Evolutionary conservation across 306 rosid species (phyloP).

Genomic region (Mucuna pruriens): DNA sequence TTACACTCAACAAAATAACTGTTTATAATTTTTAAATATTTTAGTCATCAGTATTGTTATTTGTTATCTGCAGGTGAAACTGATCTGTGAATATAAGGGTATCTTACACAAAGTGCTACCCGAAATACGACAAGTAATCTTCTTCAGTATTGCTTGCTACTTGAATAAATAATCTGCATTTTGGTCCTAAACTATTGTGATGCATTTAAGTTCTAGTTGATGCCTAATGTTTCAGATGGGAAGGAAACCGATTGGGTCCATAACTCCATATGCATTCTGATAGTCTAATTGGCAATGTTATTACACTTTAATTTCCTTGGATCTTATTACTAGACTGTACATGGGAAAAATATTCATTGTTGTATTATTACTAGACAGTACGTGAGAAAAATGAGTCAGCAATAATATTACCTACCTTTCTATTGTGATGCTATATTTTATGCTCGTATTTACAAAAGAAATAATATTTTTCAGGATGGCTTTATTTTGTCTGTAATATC

Average conservation of each 20-base stretch:
- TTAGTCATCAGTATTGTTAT: slow-evolving; percentile 20
- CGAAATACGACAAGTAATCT: slow-evolving; percentile 73
- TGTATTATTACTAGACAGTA: neutral
- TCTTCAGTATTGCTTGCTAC: slow-evolving; percentile 22
- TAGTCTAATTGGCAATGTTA: slow-evolving; percentile 7
- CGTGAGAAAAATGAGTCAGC: neutral
- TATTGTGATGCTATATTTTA: slow-evolving; percentile 14
- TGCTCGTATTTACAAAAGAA: neutral
- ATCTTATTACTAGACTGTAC: neutral
- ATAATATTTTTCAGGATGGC: neutral
- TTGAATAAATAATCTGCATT: slow-evolving; percentile 33
- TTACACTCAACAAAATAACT: neutral
- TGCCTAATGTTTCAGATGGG: slow-evolving; percentile 13
- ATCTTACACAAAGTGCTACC: slow-evolving; percentile 79
- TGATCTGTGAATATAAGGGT: slow-evolving; percentile 75
- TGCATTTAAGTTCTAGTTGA: slow-evolving; percentile 2
- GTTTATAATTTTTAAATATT: neutral
- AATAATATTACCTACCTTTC: neutral
- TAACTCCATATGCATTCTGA: neutral
- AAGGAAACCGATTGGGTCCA: neutral
- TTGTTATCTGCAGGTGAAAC: slow-evolving; percentile 63
- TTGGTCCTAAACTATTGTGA: slow-evolving; percentile 7
- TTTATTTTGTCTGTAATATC: neutral
- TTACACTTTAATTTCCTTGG: slow-evolving; percentile 19
- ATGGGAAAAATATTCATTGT: slow-evolving; percentile 1